Base-by-base conservation (phyloP, 805 yeast genomes). In the Pichia manshurica region DNA sequence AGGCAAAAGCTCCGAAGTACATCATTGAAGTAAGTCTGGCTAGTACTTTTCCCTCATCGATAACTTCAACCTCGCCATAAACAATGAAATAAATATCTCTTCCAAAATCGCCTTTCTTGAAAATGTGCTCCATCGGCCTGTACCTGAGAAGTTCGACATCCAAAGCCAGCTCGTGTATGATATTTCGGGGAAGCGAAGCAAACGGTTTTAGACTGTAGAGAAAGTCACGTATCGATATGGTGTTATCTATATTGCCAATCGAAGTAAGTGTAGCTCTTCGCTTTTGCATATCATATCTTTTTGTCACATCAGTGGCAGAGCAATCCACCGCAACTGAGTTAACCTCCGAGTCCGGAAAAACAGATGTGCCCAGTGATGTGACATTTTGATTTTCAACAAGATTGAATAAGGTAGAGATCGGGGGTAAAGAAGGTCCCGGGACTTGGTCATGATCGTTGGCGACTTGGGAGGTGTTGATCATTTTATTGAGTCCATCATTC, bases 1-100 rank as follows among this genome's bases (percentile, higher is more conserved):
- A 84, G 0, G 87, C 77, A 82, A 84, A 81, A 61, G 84, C 91
- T 20, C 93, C 93, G 65, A 84, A 83, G 63, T 81, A 83, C 31
- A 80, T 74, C 19, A 85, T 87, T 15, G 78, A 64, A 2, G 78
- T 73, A 22, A 85, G 65, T 48, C 87, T 70, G 4, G 86, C 88
- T 34, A 79, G 60, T 1, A 74, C 67, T 32, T 65, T 63, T 17
- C 66, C 64, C 41, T 68, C 78, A 43, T 62, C 55, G 8, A 83
- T 49, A 0, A 83, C 87, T 59, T 85, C 90, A 5, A 83, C 86
- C 55, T 79, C 82, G 9, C 93, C 93, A 53, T 68, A 71, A 8
- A 81, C 75, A 22, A 84, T 73, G 56, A 84, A 82, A 59, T 73
- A 84, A 23, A 85, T 78, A 53, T 83, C 87, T 22, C 79, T 69